Evolutionary conservation across 805 yeast genomes (phyloP), one percentile per base, ranked within the genome.

Genomic region (Barnettozyma populi): DNA sequence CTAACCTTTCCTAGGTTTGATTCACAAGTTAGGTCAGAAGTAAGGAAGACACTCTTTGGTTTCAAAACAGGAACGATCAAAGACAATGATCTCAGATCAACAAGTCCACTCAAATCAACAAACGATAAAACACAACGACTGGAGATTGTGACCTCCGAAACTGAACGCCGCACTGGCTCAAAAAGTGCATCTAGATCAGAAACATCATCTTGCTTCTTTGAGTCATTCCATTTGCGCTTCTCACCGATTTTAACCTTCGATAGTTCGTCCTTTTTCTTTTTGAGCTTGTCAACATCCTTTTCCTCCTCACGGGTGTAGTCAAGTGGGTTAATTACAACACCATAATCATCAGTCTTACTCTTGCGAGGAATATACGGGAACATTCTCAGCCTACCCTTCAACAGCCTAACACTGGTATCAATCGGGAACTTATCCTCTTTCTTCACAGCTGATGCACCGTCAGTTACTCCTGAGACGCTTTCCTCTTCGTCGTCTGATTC

Each of bases 261-360:
- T 23, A 43, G 3, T 4, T 57, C 55, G 16, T 58, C 53, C 47
- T 61, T 65, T 23, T 50, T 56, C 24, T 46, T 57, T 35, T 60
- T 66, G 45, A 57, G 18, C 35, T 62, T 63, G 43, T 63, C 57
- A 7, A 64, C 60, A 43, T 68, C 70, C 47, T 64, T 68, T 46
- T 74, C 78, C 44, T 78, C 82, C 31, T 73, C 79, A 48, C 75
- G 68, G 29, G 72, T 75, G 57, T 82, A 85, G 55, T 83, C 84
- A 35, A 79, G 77, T 38, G 75, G 75, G 52, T 84, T 82, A 19
- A 90, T 81, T 2, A 82, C 67, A 47, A 80, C 83, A 27, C 99
- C 99, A 63, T 92, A 94, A 54, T 92, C 97, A 61, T 94, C 98
- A 41, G 74, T 69, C 54, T 85, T 79, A 21, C 76, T 69, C 55